Base-by-base conservation (phyloP, 257 asterid species). In the Galeopsis tetrahit region DNA sequence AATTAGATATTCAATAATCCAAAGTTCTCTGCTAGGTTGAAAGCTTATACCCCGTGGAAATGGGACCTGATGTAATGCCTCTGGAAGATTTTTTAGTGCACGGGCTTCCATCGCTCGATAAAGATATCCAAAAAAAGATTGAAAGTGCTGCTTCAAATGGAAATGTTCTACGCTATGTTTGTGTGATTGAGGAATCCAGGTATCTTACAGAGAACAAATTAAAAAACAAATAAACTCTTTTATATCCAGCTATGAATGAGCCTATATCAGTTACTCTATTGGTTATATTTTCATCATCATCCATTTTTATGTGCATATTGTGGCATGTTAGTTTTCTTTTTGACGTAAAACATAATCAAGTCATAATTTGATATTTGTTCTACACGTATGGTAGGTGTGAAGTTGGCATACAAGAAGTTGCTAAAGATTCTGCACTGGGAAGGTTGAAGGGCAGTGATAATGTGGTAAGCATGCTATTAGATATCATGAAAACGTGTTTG, bases 391-490 rank as follows among this genome's bases (percentile, higher is more conserved):
- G 74, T 71, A 93, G 99, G 81, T 89, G 93, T 80, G 91, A 82
- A 82, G 97, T 94, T 78, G 97, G 99, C 75, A 75, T 88, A 76
- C 96, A 84, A 80, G 97, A 94, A 88, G 88, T 91, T 71, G 82
- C 95, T 28, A 91, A 82, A 73, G 90, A 94, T 79, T 88, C 97
- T 21, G 77, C 99, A 52, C 83, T 94, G 69, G 97, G 99, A 72
- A 81, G 96, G 85, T 82, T 89, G 73, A 76, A 79, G 78, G 97
- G 99, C 69, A 94, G 99, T 79, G 99, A 94, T 78, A 94, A 94
- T 73, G 84, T 89, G 95, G 98, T 94, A 81, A 81, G 28, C 28
- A 21, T 21, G 28, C 28, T 21, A 21, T 21, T 21, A 21, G 28
- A 21, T 21, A 21, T 21, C 28, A 21, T 21, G 1, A 21, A 21